phyloP scores from a whole-genome alignment of 257 asterid genomes.

The Solanum etuberosum region DNA sequence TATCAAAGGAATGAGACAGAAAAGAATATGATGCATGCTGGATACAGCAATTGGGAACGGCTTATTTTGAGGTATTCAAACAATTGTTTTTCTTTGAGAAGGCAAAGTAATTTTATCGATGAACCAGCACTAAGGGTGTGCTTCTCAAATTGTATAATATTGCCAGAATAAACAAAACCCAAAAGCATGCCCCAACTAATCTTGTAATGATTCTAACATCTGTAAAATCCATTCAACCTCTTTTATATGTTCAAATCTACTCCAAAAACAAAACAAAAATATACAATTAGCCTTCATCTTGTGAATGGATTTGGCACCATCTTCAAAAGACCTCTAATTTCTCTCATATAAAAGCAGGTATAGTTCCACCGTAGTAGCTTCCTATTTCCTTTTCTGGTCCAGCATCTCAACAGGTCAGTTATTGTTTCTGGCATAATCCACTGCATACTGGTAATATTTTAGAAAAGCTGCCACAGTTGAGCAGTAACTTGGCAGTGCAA shows the following conservation, averaged over 20 bases:
- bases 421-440: background rate
- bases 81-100: background rate
- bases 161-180: background rate
- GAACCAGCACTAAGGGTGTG: background rate
- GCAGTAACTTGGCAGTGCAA: background rate
- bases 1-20: constrained; percentile 60
- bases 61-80: constrained; percentile 60
- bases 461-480: background rate
- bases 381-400: background rate
- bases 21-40: constrained; percentile 39
- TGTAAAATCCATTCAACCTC: background rate
- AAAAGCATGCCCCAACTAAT: background rate
- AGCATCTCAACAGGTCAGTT: background rate
- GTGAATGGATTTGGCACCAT: background rate
- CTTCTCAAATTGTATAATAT: background rate
- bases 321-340: background rate
- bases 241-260: background rate
- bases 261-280: background rate
- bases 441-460: background rate
- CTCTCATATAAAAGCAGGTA: background rate
- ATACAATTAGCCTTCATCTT: background rate
- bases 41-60: constrained; percentile 70
- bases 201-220: background rate
- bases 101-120: background rate
- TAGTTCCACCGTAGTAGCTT: background rate